Conservation (phyloP, 1,139 yeast genomes). For the Hyphopichia khmerensis region DNA sequence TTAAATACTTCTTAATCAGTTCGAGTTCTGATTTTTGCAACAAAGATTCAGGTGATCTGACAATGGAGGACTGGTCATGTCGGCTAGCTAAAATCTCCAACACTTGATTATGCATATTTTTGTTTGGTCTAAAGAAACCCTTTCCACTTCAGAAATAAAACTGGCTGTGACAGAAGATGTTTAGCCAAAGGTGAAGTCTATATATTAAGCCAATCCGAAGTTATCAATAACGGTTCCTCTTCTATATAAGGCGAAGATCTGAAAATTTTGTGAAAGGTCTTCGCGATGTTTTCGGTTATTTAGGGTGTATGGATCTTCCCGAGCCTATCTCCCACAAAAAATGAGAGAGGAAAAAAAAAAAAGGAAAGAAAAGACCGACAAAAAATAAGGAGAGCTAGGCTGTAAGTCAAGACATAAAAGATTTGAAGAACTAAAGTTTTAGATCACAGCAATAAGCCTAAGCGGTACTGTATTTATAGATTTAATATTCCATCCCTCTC, state of each 20-base stretch:
- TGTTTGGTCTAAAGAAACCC: no score
- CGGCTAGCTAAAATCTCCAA: not conserved
- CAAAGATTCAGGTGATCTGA: not conserved
- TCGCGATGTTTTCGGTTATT: no score
- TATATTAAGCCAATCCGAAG: no score
- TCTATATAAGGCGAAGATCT: not conserved
- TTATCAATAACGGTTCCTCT: no score
- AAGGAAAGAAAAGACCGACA: no score
- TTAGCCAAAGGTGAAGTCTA: no score
- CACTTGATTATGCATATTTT: not conserved
- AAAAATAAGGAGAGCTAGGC: not conserved
- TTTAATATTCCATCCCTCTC: no score
- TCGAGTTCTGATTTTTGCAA: not conserved
- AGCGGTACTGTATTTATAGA: slow-evolving; percentile 2
- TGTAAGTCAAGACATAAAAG: not conserved
- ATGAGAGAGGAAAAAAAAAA: no score
- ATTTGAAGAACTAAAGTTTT: no score
- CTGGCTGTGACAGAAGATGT: no score
- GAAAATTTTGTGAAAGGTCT: not conserved
- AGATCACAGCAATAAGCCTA: not conserved
- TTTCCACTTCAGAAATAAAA: no score
- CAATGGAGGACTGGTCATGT: not conserved
- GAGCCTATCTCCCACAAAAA: not conserved
- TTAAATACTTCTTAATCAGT: slow-evolving; percentile 10
- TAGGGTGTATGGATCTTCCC: not conserved